These are phyloP conservation scores for Pseudogymnoascus pannorum DNA, from an alignment of 2,329 filamentous ascomycete genomes.

Conservation along the genomic window DNA sequence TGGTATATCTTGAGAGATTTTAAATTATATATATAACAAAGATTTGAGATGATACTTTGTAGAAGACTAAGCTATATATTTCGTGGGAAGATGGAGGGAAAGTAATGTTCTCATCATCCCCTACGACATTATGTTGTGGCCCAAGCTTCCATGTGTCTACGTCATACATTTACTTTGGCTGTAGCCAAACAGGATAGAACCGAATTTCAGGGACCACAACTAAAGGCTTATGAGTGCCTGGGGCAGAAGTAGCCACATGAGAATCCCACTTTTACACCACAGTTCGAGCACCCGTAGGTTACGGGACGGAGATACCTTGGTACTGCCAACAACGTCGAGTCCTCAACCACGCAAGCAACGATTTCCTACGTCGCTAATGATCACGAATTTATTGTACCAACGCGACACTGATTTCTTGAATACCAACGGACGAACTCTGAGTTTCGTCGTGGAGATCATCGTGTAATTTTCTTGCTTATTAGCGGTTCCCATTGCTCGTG, in stretches of 20 bases:
- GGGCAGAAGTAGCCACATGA: slow-evolving; percentile 4
- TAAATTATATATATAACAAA: slow-evolving; percentile 4
- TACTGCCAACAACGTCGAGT: slow-evolving; percentile 3
- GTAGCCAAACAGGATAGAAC: slow-evolving; percentile 1
- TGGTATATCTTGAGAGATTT: background rate
- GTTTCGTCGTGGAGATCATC: background rate
- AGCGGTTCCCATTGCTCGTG: background rate
- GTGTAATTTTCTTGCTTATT: background rate
- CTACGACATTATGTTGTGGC: slow-evolving; percentile 2
- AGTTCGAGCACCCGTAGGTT: background rate
- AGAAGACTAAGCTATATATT: slow-evolving; percentile 6
- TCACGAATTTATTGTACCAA: slow-evolving; percentile 5
- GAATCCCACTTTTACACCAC: background rate
- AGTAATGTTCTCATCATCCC: background rate
- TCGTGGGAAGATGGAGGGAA: background rate
- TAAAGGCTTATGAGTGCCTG: slow-evolving; percentile 6
- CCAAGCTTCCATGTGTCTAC: slow-evolving; percentile 3
- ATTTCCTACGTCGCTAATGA: background rate
- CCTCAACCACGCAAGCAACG: background rate
- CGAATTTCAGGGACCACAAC: slow-evolving; percentile 7
- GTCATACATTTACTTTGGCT: background rate
- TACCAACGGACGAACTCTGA: background rate
- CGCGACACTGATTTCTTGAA: background rate
- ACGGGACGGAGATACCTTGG: background rate
- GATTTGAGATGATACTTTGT: background rate